Evolutionary conservation across 495 filamentous ascomycete genomes (phyloP).

Genomic region (Penicillium pulvis): DNA sequence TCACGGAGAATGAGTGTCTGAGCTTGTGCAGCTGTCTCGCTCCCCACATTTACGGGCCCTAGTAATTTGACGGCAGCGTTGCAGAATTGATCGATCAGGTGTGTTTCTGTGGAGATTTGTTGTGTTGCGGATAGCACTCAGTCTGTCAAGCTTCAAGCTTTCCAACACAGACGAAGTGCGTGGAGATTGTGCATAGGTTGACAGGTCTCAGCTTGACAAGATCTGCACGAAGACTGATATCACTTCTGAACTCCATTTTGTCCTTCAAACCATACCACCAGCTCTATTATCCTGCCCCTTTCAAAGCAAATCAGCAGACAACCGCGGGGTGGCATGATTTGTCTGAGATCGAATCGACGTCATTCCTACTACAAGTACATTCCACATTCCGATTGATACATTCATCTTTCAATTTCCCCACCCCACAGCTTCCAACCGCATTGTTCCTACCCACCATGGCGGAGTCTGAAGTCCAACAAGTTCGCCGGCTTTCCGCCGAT

Average conservation of each 20-base stretch:
- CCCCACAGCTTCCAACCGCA: slow-evolving; percentile 1
- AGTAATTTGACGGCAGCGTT: not conserved
- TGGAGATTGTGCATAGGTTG: slow-evolving; percentile 17
- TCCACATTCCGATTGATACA: slow-evolving; percentile 14
- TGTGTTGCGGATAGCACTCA: not conserved
- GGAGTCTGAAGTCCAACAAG: slow-evolving; percentile 30
- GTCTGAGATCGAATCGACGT: slow-evolving; percentile 26
- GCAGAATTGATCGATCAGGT: not conserved
- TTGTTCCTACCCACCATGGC: slow-evolving; percentile 31
- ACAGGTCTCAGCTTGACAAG: slow-evolving; percentile 8
- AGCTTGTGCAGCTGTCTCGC: slow-evolving; percentile 3
- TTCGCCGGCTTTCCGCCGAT: slow-evolving; percentile 42
- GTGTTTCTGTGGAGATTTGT: not conserved
- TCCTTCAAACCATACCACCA: not conserved
- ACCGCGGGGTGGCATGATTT: slow-evolving; percentile 29
- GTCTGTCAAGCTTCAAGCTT: not conserved
- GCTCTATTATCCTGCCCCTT: too few species aligned
- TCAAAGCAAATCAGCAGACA: not conserved
- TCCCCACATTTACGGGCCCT: slow-evolving; percentile 14
- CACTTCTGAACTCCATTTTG: not conserved
- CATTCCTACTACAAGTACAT: slow-evolving; percentile 24
- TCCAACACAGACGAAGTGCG: slow-evolving; percentile 8
- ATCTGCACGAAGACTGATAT: not conserved
- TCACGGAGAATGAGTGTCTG: slow-evolving; percentile 20
- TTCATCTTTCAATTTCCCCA: slow-evolving; percentile 6